Evolutionary conservation across 2,329 filamentous ascomycete genomes (phyloP), one percentile per base, ranked within the genome.

Genomic region (Cordyceps pruinosa): DNA sequence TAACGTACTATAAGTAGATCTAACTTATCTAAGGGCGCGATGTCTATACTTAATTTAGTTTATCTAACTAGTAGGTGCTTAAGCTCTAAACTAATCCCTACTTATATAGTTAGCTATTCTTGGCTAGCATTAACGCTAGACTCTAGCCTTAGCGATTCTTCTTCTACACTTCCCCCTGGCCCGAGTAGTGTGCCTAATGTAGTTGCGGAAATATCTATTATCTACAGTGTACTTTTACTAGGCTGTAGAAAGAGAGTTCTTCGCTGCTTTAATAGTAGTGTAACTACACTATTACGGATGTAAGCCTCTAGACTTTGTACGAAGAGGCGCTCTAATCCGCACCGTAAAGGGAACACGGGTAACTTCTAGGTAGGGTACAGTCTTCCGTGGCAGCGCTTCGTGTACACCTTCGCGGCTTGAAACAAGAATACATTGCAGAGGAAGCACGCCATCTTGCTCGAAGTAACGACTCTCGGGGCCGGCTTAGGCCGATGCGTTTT

Each of bases 401-500:
- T 72, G 44, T 74, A 60, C 39, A 76, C 73, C 41, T 66, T 68
- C 3, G 72, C 70, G 58, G 78, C 73, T 15, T 71, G 61, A 2
- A 61, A 53, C n/a, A 81, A 70, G 58, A 80, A 75, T 7, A 71
- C 64, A 51, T 79, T 75, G 63, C 77, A 82, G 0, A 81, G 69
- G 61, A 75, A 80, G 61, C 78, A 82, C 1, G 78, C 74, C 52
- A 75, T 72, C 12, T 81, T 81, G 66, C 72, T 76, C 4, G 77
- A 76, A 54, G 72, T 72, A 6, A 81, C 73, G 3, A 77, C 69
- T 19, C 76, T 70, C 9, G 76, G 75, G 62, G 66, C 53, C 15
- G 23, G 41, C 12, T 35, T 46, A 28, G 50, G 41, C 21, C 17
- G 32, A 28, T 26, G 21, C 26, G 21, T 55, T 55, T 55, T 23